Conservation (phyloP, 177 flowering plant species). For the Telopea speciosissima region DNA sequence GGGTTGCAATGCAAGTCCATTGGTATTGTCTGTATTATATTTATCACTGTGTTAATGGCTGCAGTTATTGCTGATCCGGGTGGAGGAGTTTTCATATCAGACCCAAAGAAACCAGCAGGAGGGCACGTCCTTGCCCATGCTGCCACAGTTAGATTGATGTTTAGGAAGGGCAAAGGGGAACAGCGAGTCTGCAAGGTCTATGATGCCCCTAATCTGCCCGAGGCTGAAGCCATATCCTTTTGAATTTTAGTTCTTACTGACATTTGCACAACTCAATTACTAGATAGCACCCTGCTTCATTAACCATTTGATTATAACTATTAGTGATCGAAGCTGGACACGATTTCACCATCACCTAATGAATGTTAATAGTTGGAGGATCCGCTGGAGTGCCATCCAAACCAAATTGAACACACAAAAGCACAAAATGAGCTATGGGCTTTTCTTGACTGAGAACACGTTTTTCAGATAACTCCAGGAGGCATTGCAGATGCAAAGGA, state of each 20-base stretch:
- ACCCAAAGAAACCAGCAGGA: conserved; percentile 98
- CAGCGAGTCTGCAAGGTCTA: conserved; percentile 96
- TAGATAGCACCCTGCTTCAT: neutral
- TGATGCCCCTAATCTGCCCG: conserved; percentile 95
- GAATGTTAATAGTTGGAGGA: too few relatives aligned
- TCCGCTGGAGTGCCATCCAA: too few relatives aligned
- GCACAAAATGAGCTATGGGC: neutral
- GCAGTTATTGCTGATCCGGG: conserved; percentile 98
- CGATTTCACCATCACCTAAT: too few relatives aligned
- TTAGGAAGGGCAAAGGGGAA: conserved; percentile 97
- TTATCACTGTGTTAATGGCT: conserved; percentile 6
- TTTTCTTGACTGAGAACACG: conserved; percentile 39
- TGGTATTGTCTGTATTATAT: neutral
- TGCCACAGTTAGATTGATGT: conserved; percentile 86
- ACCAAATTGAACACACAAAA: too few relatives aligned
- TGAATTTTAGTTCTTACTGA: neutral
- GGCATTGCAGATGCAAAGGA: conserved; percentile 96
- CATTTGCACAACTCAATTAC: neutral
- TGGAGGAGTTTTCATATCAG: conserved; percentile 88
- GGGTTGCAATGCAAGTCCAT: neutral
- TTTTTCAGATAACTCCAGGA: conserved; percentile 94
- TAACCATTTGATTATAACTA: neutral
- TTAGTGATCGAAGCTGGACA: neutral
- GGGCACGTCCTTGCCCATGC: conserved; percentile 99
- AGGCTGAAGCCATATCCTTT: conserved; percentile 97